Evolutionary conservation across 1,284 basidiomycete species (phyloP).

Genomic region (Tylopilus orsonianus): DNA sequence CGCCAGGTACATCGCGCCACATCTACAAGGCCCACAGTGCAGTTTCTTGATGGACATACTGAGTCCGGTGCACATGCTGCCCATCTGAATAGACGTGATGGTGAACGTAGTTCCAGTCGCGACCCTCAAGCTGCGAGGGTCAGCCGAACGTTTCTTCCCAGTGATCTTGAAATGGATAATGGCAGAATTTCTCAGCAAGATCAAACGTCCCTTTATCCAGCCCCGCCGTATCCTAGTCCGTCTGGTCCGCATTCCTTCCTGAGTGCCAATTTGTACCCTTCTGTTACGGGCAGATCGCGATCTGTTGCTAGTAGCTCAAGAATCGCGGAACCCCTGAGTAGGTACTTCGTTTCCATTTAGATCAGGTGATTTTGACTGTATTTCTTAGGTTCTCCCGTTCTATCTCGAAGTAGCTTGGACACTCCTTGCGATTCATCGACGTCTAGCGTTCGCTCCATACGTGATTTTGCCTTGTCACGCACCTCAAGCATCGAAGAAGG

Average conservation of each 20-base stretch:
- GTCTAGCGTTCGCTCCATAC: slow-evolving; percentile 22
- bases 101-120: slow-evolving; percentile 15
- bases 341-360: background rate
- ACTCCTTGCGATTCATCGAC: slow-evolving; percentile 18
- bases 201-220: slow-evolving; percentile 8
- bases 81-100: background rate
- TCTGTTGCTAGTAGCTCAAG: slow-evolving; percentile 16
- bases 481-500: slow-evolving; percentile 40
- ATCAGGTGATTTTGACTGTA: slow-evolving; percentile 1
- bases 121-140: slow-evolving; percentile 9
- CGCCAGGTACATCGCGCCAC: slow-evolving; percentile 5
- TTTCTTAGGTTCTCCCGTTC: slow-evolving; percentile 15
- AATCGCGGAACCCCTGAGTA: slow-evolving; percentile 12
- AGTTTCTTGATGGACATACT: slow-evolving; percentile 6
- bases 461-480: slow-evolving; percentile 28
- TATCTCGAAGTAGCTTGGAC: slow-evolving; percentile 2
- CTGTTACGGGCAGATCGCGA: slow-evolving; percentile 6
- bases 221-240: slow-evolving; percentile 18
- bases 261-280: background rate
- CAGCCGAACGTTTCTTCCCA: slow-evolving; percentile 7
- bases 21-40: slow-evolving; percentile 14
- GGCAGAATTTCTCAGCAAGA: background rate
- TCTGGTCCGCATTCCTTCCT: background rate
- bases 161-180: background rate
- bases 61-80: background rate